Evolutionary conservation across 2,329 filamentous ascomycete genomes (phyloP).

Genomic region (Tetracladium maxilliforme): DNA sequence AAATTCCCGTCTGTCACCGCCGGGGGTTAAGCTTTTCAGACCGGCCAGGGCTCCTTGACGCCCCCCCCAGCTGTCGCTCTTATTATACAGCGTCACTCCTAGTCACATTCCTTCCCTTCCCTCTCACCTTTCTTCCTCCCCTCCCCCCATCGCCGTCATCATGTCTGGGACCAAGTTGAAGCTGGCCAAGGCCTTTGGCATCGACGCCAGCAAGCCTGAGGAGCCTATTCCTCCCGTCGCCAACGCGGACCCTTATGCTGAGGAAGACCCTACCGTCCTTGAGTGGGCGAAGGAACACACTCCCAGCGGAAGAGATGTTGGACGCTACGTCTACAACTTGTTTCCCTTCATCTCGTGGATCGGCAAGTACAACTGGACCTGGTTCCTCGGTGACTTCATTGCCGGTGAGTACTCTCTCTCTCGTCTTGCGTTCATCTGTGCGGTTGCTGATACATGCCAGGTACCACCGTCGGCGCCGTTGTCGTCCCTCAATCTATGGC

Average conservation of each 20-base stretch:
- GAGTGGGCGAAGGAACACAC: constrained; percentile 57
- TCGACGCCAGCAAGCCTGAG: constrained; percentile 9
- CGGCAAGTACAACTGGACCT: constrained; percentile 30
- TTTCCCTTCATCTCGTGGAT: constrained; percentile 36
- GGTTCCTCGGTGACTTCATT: constrained; percentile 30
- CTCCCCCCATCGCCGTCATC: too few species aligned
- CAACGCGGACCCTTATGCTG: constrained; percentile 65
- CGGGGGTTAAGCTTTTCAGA: too few species aligned
- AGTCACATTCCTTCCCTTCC: too few species aligned
- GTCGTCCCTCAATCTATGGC: constrained; percentile 41
- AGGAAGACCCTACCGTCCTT: constrained; percentile 58
- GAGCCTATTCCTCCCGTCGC: constrained; percentile 43
- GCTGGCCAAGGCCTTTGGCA: too few species aligned
- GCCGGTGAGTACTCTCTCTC: constrained; percentile 16
- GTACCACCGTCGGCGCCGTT: constrained; percentile 32
- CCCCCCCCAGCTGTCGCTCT: too few species aligned
- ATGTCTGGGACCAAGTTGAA: too few species aligned
- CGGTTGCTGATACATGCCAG: constrained; percentile 4
- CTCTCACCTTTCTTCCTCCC: too few species aligned
- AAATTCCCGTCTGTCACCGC: too few species aligned
- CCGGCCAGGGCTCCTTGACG: too few species aligned
- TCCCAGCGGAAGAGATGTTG: constrained; percentile 39
- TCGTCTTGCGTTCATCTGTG: background rate
- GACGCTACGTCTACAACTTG: constrained; percentile 45
- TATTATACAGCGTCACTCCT: too few species aligned